Evolutionary conservation across 2,329 filamentous ascomycete species (phyloP).

Genomic region (Geosmithia morbida): DNA sequence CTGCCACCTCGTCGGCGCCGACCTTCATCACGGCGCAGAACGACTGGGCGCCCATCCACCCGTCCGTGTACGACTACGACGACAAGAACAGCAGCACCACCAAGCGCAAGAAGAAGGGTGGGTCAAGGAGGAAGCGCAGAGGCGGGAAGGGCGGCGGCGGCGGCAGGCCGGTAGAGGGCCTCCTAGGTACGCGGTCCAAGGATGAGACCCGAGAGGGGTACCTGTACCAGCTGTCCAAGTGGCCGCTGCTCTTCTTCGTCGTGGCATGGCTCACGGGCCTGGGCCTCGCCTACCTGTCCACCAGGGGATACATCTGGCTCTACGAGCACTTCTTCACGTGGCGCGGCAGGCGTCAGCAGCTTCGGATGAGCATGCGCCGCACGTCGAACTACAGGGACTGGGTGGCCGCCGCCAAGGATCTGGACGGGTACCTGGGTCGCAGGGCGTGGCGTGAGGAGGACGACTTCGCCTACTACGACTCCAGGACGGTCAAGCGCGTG

Average conservation of each 20-base stretch:
- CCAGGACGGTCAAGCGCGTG: constrained; percentile 65
- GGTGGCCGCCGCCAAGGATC: constrained; percentile 61
- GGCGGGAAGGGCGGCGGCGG: constrained; percentile 12
- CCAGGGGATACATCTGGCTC: constrained; percentile 74
- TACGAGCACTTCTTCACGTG: constrained; percentile 90
- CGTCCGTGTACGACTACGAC: constrained; percentile 38
- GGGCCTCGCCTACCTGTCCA: constrained; percentile 58
- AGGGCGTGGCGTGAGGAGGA: constrained; percentile 67
- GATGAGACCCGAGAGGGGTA: constrained; percentile 94
- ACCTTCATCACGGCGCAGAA: constrained; percentile 79
- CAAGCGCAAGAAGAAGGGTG: constrained; percentile 20
- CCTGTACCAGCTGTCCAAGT: constrained; percentile 79
- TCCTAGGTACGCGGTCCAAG: constrained; percentile 46
- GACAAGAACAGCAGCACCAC: constrained; percentile 21
- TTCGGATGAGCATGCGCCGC: constrained; percentile 56
- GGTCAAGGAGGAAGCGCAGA: constrained; percentile 17
- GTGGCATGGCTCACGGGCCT: constrained; percentile 68
- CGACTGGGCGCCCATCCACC: constrained; percentile 85
- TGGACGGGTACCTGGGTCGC: constrained; percentile 73
- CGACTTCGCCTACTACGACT: constrained; percentile 76
- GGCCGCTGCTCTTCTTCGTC: constrained; percentile 74
- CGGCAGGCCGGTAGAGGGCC: constrained; percentile 21
- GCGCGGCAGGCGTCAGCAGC: constrained; percentile 60
- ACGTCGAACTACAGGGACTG: constrained; percentile 71
- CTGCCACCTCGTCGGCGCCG: constrained; percentile 5